Percentiles rank a stretch among this genome's conserved stretches.
These are phyloP conservation scores for Magnusiomyces sp. DNA, from an alignment of 1,139 yeast genomes.

Conservation along the genomic window DNA sequence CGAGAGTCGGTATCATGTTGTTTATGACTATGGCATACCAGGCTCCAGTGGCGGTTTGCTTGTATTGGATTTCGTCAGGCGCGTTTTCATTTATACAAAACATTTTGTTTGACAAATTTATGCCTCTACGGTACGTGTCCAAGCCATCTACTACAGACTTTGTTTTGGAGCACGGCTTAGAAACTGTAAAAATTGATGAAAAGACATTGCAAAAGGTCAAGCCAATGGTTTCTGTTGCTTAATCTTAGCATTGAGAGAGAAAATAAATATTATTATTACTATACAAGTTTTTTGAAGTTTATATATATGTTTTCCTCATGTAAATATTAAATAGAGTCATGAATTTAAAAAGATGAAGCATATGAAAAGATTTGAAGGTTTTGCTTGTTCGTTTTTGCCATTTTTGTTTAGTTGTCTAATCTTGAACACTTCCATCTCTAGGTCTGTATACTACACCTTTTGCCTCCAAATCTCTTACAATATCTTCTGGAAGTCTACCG, in stretches of 20 bases:
- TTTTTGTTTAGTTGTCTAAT: constrained; percentile 32
- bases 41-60: constrained; percentile 71
- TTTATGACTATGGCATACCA: constrained; percentile 79
- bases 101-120: constrained; percentile 53
- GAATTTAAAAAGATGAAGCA: too few species aligned
- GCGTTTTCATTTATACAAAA: constrained; percentile 68
- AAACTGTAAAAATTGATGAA: neutral
- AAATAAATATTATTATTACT: too few species aligned
- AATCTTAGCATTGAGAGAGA: too few species aligned
- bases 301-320: too few species aligned
- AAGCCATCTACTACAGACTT: constrained; percentile 1
- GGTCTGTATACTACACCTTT: constrained; percentile 84
- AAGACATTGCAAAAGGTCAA: too few species aligned
- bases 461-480: constrained; percentile 59
- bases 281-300: too few species aligned
- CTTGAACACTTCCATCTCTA: constrained; percentile 91
- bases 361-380: neutral
- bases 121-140: constrained; percentile 38
- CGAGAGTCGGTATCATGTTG: constrained; percentile 68
- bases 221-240: too few species aligned
- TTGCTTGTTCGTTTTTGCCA: neutral
- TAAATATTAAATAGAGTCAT: too few species aligned
- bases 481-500: constrained; percentile 86
- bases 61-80: constrained; percentile 87
- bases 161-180: neutral